Conservation (phyloP, 2,329 filamentous ascomycete genomes). For the Aureobasidium subglaciale region DNA sequence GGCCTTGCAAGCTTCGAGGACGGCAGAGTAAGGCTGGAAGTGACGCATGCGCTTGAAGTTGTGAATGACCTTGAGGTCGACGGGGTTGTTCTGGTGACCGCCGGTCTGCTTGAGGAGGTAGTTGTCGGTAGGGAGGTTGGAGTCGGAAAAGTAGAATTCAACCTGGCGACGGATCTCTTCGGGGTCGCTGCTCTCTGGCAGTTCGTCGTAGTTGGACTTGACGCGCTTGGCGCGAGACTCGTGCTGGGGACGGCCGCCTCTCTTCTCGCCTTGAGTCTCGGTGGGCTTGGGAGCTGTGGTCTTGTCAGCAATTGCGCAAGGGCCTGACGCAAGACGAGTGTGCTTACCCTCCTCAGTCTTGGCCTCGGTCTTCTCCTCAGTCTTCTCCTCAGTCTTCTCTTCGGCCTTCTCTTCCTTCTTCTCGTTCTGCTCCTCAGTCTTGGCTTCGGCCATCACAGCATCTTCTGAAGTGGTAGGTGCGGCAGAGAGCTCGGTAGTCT, state of each 20-base stretch:
- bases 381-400: not conserved
- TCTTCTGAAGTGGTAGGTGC: conserved; percentile 17
- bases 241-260: conserved; percentile 10
- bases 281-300: not conserved
- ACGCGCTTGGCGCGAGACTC: conserved; percentile 12
- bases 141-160: conserved; percentile 93
- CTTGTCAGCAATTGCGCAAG: conserved; percentile 3
- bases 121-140: conserved; percentile 81
- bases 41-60: conserved; percentile 93
- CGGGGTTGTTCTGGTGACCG: conserved; percentile 72
- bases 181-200: conserved; percentile 70
- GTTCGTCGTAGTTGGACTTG: conserved; percentile 30
- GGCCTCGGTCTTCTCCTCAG: not conserved
- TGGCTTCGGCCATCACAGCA: conserved; percentile 14
- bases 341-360: conserved; percentile 6
- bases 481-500: conserved; percentile 13
- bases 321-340: not conserved
- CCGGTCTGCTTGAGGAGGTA: conserved; percentile 75
- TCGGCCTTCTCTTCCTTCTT: conserved; percentile 4
- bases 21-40: conserved; percentile 79
- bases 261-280: conserved; percentile 13
- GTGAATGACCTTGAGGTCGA: conserved; percentile 70
- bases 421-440: conserved; percentile 15
- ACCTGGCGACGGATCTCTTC: conserved; percentile 82
- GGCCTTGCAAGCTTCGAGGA: conserved; percentile 75